Base-by-base conservation (phyloP, 768 basidiomycete species). In the Lactarius hengduanensis region DNA sequence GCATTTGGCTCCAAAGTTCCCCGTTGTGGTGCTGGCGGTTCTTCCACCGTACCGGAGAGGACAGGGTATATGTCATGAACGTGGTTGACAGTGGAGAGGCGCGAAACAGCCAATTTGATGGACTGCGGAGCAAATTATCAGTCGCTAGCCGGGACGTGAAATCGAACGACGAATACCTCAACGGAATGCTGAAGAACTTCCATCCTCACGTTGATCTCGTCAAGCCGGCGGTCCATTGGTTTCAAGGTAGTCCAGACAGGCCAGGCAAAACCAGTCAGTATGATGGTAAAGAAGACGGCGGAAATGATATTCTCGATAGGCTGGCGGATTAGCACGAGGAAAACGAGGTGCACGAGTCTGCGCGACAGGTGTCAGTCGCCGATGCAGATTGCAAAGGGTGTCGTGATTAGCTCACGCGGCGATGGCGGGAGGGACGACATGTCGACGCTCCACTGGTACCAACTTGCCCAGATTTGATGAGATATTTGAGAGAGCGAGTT, bases 361-460 rank as follows among this genome's bases (percentile, higher is more conserved):
- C 10, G 8, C 56, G 30, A 57, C 18, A 22, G 30, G 30, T 57
- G n/a, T 36, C 34, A 57, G 20, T 11, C 18, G 3, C 34, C 34
- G 56, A 36, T 26, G 50, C 5, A 53, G 50, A 26, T 53, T 13
- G 41, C 20, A 63, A 15, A 15, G n/a, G 62, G 50, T 32, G 4
- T 67, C n/a, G 59, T 5, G 10, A 32, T 30, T 47, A 15, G 28
- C 65, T 66, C 41, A 62, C 65, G 62, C 47, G 15, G 32, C 61
- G 16, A 50, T 20, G 40, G 58, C 1, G 30, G 61, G 57, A 32
- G 38, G 40, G 16, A 32, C 8, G 18, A 66, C 45, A 15, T 62
- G 47, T 6, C 20, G 38, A 20, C 38, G 45, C 8, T 66, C 65
- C 30, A 54, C 26, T 26, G 32, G 61, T 53, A 4, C 11, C 13